Evolutionary conservation across 208 protist genomes (phyloP), one percentile per base, ranked within the genome.

Genomic region (Leishmania arabica): DNA sequence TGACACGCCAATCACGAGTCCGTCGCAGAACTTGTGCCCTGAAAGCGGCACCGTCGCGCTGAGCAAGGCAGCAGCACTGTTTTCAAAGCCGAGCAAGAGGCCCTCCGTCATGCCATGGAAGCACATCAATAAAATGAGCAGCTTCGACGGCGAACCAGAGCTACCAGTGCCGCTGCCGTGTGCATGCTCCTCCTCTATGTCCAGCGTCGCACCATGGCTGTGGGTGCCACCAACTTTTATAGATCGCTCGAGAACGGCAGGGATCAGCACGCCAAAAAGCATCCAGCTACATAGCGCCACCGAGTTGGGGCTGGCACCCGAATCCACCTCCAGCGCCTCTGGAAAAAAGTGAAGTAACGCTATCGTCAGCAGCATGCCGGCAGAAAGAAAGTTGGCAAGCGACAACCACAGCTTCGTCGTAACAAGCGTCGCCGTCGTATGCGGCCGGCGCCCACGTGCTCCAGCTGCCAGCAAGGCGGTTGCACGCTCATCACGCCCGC

Each of bases 11-110:
- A 96, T 90, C 15, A 94, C 91, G 19, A 96, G 77, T 66, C 93
- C 93, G 79, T 96, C 90, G 80, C 93, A 93, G 34, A 91, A 87
- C 27, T 88, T 86, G 78, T 96, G 93, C n/a, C 90, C 78, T 19
- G 82, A 85, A 31, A 96, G 81, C 27, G 93, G 90, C 49, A 92
- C 42, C 3, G 87, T 81, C 19, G 87, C 76, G 56, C 78, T 84
- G 6, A 91, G 24, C n/a, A 96, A 81, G 0, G 89, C 75, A 0
- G 62, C 47, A 40, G 65, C 65, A 21, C 78, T 84, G 40, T 69
- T 37, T 75, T 94, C 91, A 27, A 93, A 77, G 0, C 91, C 91
- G 37, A 95, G 73, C 58, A 95, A 60, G 65, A 92, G 72, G n/a
- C 93, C 93, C 71, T 96, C 91, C 54, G 83, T 90, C 45, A 86